Base-by-base conservation (phyloP, 1,284 basidiomycete genomes). In the Rhodotorula sp. region DNA sequence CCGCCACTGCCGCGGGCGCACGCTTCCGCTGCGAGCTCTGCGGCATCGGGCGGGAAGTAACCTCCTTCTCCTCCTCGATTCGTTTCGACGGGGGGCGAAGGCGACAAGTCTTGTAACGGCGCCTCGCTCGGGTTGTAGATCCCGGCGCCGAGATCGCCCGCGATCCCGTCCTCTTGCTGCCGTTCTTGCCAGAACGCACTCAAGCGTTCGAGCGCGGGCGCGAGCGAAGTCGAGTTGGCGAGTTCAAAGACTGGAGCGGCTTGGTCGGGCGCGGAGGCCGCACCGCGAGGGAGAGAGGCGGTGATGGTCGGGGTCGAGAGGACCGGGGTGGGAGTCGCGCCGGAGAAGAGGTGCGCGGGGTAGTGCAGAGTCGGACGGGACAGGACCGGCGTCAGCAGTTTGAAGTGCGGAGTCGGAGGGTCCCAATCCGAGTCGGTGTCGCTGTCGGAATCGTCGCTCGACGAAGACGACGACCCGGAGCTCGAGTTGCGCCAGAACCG, bases 401-500 rank as follows among this genome's bases (percentile, higher is more conserved):
- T 78, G 58, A 76, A 79, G 48, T 75, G 74, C 10, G 78, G 78
- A 3, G 76, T 76, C 3, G 77, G 78, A 5, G 76, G 78, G 39
- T 68, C 69, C 67, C 67, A 76, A 8, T 68, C 66, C 20, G 72
- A 72, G 29, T 66, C 66, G 26, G 58, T 68, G 49, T 69, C 68
- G 5, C 71, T 73, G 29, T 66, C 64, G 0, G 70, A 69, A 39
- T 63, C 69, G 21, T 71, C 66, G 34, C 63, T 68, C 18, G 77
- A 76, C 1, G 73, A 73, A 18, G 72, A 74, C n/a, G 54, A 56
- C 1, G 73, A 74, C 0, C 74, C 74, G 8, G 70, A 72, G 1
- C 70, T 72, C 49, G 72, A 74, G 68, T 76, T 74, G n/a, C 77
- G 65, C 78, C 78, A 79, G 69, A 79, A 79, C 21, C 70, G 71